Evolutionary conservation across 352 stramenopile species (phyloP), one percentile per base, ranked within the genome.

Genomic region (Elongisporangium undulatum): DNA sequence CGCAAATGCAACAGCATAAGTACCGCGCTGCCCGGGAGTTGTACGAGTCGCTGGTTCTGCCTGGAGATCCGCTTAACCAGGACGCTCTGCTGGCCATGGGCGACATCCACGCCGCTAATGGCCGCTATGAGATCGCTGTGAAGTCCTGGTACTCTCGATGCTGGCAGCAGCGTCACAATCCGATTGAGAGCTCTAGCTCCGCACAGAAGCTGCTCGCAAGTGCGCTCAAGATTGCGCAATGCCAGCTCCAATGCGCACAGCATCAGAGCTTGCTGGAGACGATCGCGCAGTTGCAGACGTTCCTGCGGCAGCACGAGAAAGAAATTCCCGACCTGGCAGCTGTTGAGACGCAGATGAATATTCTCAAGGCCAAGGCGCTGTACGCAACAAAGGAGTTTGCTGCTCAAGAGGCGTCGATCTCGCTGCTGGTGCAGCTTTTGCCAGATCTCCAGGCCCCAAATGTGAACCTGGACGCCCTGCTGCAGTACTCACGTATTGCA

Each of bases 391-490:
- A 76, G 41, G 61, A 45, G 4, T 68, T 67, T 1, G 64, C 69
- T 16, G 65, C 78, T 2, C 78, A 89, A 52, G 78, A 93, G 21
- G 63, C 69, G 0, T 79, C 79, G 2, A 86, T 89, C 19, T 67
- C 74, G 21, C 55, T 91, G 7, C 21, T 91, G 8, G 71, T 71
- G 67, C 73, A 85, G 21, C 49, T 90, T 58, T 56, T 93, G 0
- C 76, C 75, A 1, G 71, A 86, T 49, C 60, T 89, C 17, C 71
- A 88, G 39, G 71, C 73, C 9, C 60, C 76, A 2, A 57, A 59
- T 1, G 67, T 89, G 53, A 87, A 89, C 48, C 56, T 90, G 51
- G 74, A 93, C n/a, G 84, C 84, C 2, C 54, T 93, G 22, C 53
- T 85, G 21, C 50, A 89, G 10, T 93, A 91, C 51, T 72, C 77